Evolutionary conservation across 257 asterid genomes (phyloP).

Genomic region (Osmanthus fragrans): DNA sequence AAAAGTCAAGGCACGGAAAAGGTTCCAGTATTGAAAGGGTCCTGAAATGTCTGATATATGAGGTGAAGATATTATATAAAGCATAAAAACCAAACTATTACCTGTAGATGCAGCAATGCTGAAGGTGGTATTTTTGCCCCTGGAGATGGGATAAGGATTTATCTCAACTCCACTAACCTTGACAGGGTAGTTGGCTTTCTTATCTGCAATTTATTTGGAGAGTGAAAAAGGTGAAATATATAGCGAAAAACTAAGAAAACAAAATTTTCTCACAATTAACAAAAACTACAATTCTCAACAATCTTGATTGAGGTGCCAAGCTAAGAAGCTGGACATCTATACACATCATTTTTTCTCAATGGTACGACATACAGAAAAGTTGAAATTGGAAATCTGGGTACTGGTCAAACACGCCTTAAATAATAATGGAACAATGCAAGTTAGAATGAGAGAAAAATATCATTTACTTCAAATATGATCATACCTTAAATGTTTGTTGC

Average conservation of each 20-base stretch:
- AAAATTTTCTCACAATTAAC: background rate
- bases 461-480: background rate
- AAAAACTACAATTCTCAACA: background rate
- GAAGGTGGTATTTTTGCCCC: conserved; percentile 60
- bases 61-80: background rate
- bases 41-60: no score
- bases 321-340: conserved; percentile 3
- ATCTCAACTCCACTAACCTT: conserved; percentile 67
- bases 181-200: conserved; percentile 55
- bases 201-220: conserved; percentile 41
- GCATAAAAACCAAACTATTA: conserved; percentile 24
- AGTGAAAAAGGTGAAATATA: background rate
- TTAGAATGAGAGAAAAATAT: background rate
- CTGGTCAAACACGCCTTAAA: background rate
- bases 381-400: background rate
- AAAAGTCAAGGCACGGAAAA: no score
- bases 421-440: background rate
- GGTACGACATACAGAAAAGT: background rate
- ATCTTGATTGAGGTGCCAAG: background rate
- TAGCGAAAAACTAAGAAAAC: background rate
- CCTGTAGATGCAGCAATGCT: conserved; percentile 70
- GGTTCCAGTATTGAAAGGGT: no score
- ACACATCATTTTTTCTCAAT: background rate
- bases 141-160: conserved; percentile 65
- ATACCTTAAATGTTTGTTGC: background rate